These are phyloP conservation scores for Neonectria coccinea DNA, from an alignment of 2,329 filamentous ascomycete species.

Conservation along the genomic window DNA sequence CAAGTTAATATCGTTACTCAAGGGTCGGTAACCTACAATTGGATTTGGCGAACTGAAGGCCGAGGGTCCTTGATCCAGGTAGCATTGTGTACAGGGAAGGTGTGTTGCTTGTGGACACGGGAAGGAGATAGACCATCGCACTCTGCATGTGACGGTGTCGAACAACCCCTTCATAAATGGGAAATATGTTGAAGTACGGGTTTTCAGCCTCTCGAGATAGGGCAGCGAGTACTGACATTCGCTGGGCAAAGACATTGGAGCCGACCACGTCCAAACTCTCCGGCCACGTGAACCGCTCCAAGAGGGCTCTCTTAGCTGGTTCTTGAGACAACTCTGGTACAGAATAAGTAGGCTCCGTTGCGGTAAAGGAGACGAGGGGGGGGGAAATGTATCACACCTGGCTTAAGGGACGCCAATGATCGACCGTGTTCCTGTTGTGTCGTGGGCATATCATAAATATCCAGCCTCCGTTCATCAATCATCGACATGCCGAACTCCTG, in stretches of 20 bases:
- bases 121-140: too few species aligned
- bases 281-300: neutral
- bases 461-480: neutral
- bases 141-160: neutral
- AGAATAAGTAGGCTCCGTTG: neutral
- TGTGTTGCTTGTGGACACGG: too few species aligned
- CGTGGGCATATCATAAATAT: neutral
- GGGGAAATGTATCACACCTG: neutral
- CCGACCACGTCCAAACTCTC: neutral
- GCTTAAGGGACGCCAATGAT: neutral
- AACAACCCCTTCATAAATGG: neutral
- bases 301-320: neutral
- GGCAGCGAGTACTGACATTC: neutral
- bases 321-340: neutral
- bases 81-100: too few species aligned
- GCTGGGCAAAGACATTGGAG: neutral
- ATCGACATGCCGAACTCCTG: neutral
- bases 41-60: too few species aligned
- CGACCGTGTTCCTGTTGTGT: neutral
- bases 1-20: too few species aligned
- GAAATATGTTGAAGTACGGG: neutral
- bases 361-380: neutral
- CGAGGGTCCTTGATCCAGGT: too few species aligned
- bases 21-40: too few species aligned
- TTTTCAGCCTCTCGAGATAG: neutral